Base-by-base conservation (phyloP, 306 rosid genomes). In the Rosa chinensis region DNA sequence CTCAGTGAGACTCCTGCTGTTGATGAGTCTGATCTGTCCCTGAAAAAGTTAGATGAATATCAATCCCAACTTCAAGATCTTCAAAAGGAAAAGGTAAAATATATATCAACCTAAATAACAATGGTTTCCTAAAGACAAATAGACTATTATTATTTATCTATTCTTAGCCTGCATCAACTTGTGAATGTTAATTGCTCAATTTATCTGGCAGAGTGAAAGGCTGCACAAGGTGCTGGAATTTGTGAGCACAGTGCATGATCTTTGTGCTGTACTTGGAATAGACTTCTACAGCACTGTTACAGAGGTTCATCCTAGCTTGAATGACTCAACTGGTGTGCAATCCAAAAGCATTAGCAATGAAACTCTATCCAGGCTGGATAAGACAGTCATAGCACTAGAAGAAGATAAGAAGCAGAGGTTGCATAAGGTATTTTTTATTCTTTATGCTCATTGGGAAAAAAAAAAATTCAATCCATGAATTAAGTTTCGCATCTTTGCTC, bases 251-350 rank as follows among this genome's bases (percentile, higher is more conserved):
- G 97, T 93, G 83, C 97, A 93, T 50, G 97, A 96, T 86, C 93
- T 96, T 47, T 96, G 99, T 81, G 92, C 97, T 71, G 99, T 96
- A 80, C 99, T 96, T 78, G 96, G 98, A 49, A 88, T 96, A 92
- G 97, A 96, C 84, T 96, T 96, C 91, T 90, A 93, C 85, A 90
- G 88, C 55, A 93, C 98, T 64, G 98, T 92, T 56, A 96, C 96
- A 3, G 98, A 93, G 84, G 99, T 96, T 75, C 98, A 96, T 85
- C 99, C 99, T 66, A 96, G 98, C 89, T 89, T 96, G 76, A 85
- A 90, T 82, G 99, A 96, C 79, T 83, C 99, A 62, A 90, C 94
- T 67, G 93, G 93, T 42, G 93, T 89, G 81, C 98, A 93, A 83
- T 93, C 93, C 81, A 96, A 93, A 88, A 96, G 97, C 85, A 96